Percentiles rank a stretch among this genome's conserved stretches.
Evolutionary conservation across 768 basidiomycete genomes (phyloP).

Genomic region (Leucocoprinus birnbaumii): DNA sequence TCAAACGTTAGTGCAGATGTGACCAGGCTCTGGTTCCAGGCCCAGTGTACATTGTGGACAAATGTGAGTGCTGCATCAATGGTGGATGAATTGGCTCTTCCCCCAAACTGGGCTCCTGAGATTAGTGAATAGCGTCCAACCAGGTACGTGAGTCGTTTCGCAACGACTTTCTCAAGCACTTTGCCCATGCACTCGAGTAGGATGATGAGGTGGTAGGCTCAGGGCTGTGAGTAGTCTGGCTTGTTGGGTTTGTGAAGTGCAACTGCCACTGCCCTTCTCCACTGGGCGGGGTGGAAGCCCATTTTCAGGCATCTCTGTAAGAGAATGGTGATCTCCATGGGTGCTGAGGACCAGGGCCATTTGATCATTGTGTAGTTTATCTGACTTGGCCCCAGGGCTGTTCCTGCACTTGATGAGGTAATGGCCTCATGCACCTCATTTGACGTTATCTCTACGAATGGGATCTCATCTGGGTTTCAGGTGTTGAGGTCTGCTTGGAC

Average conservation of each 20-base stretch:
- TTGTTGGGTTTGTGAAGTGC: slow-evolving; percentile 32
- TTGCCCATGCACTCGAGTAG: slow-evolving; percentile 34
- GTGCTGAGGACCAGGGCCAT: slow-evolving; percentile 20
- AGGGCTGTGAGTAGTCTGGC: slow-evolving; percentile 28
- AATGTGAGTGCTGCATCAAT: slow-evolving; percentile 21
- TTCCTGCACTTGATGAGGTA: slow-evolving; percentile 15
- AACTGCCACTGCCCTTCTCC: slow-evolving; percentile 24
- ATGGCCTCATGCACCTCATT: slow-evolving; percentile 22
- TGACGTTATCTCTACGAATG: slow-evolving; percentile 14
- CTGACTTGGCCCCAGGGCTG: slow-evolving; percentile 22
- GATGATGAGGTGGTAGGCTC: slow-evolving; percentile 31
- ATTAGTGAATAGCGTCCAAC: slow-evolving; percentile 21
- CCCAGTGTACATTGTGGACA: slow-evolving; percentile 21
- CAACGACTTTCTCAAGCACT: slow-evolving; percentile 24
- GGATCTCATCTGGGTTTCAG: slow-evolving; percentile 11
- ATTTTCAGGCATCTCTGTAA: slow-evolving; percentile 17
- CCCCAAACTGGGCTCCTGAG: slow-evolving; percentile 21
- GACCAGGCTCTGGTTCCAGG: slow-evolving; percentile 18
- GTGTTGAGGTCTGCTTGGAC: slow-evolving; percentile 3
- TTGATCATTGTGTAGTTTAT: slow-evolving; percentile 20
- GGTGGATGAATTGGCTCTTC: slow-evolving; percentile 18
- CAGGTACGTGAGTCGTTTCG: slow-evolving; percentile 19
- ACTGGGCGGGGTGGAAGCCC: slow-evolving; percentile 23
- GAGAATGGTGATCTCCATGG: slow-evolving; percentile 6
- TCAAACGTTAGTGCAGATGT: slow-evolving; percentile 22